Evolutionary conservation across 164 flowering plant genomes (phyloP), one percentile per base, ranked within the genome.

Genomic region (Tetrastigma voinierianum): DNA sequence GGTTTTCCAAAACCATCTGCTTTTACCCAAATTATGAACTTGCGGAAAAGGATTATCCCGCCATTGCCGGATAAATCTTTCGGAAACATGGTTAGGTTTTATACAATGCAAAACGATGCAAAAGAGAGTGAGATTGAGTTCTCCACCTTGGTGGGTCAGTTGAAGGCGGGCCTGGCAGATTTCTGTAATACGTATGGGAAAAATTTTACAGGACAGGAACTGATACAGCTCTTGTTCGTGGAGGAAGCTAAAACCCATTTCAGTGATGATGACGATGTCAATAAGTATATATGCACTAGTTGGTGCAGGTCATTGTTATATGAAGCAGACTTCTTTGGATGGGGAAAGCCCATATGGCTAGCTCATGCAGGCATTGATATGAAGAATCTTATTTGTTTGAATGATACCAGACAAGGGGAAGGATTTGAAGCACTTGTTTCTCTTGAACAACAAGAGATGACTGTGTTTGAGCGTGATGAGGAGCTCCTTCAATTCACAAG

Each of bases 11-110:
- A 14, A 0, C 49, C 15, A 46, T 46, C 49, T 9, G 49, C 10
- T 10, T 8, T 46, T 7, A 2, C 12, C 7, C 73, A 71, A 6
- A 55, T 66, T 0, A 72, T 75, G 49, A 75, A 78, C 54, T 25
- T 78, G 16, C 16, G 16, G 49, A 14, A 46, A 46, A 46, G 2
- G 49, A 14, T 46, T 46, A 13, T 46, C 15, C 49, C 49, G 6
- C 40, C 40, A 14, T 46, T 46, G 49, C 49, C 14, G 9, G 49
- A 46, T 2, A 46, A 46, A 3, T 46, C 49, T 0, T 46, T 46
- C 10, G 49, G 49, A 0, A 46, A 46, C 15, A 0, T 25, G 6
- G 6, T 25, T 25, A 3, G 40, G 40, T 3, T 6, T 25, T 25
- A 0, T 25, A 6, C 6, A 6, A 25, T 25, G 6, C 40, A 25